Evolutionary conservation across 139 green algal species (phyloP).

Genomic region (Closterium sp.): DNA sequence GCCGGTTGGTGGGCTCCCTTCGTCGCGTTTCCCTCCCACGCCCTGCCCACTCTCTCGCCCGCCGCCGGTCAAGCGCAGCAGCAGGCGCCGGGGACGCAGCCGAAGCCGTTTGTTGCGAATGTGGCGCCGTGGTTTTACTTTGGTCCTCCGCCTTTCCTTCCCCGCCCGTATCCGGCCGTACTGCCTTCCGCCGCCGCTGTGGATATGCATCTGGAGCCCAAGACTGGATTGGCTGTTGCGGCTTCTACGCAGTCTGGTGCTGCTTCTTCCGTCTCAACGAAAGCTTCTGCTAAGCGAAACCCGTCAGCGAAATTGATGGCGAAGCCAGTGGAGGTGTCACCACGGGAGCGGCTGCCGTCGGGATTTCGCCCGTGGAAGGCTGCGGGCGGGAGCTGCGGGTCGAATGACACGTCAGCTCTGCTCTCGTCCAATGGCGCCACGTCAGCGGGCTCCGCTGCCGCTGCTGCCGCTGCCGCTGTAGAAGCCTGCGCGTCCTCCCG

Average conservation of each 20-base stretch:
- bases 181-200: neutral
- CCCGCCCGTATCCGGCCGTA: neutral
- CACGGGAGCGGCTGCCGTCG: neutral
- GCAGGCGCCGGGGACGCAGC: neutral
- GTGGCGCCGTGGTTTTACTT: neutral
- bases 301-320: neutral
- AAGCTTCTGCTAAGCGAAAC: neutral
- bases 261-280: neutral
- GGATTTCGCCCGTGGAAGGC: neutral
- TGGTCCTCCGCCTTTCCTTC: neutral
- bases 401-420: neutral
- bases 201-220: neutral
- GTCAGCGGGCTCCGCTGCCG: neutral
- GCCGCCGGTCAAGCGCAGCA: neutral
- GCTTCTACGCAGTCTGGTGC: no score
- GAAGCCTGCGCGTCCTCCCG: neutral
- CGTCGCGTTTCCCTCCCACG: neutral
- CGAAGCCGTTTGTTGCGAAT: neutral
- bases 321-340: neutral
- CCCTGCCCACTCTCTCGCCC: neutral
- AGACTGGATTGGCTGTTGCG: no score
- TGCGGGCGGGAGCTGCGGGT: neutral
- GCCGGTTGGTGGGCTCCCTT: neutral
- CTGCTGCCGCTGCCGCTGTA: no score
- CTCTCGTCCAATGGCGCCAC: neutral